These are phyloP conservation scores for Schwanniomyces sp. DNA, from an alignment of 805 yeast genomes.

Conservation along the genomic window DNA sequence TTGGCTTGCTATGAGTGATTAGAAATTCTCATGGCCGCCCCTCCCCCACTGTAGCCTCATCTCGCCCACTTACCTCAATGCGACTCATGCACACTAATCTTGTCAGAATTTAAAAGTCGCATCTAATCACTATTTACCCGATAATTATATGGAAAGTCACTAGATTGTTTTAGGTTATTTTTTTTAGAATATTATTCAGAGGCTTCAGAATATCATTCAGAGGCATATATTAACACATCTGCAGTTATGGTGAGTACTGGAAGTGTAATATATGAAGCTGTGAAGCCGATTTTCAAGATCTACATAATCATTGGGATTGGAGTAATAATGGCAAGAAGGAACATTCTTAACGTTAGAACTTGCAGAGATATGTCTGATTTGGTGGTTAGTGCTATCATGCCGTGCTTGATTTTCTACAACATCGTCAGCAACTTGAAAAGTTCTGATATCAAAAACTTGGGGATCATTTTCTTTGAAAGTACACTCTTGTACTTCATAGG, in stretches of 20 bases:
- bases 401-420: slow-evolving; percentile 74
- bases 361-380: slow-evolving; percentile 69
- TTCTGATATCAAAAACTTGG: slow-evolving; percentile 67
- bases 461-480: slow-evolving; percentile 54
- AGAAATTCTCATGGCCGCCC: too few species aligned
- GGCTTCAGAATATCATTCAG: background rate
- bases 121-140: too few species aligned
- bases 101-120: too few species aligned
- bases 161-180: too few species aligned
- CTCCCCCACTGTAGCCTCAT: too few species aligned
- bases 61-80: too few species aligned
- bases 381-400: slow-evolving; percentile 67
- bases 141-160: too few species aligned
- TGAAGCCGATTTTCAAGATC: slow-evolving; percentile 85
- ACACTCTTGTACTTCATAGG: slow-evolving; percentile 54
- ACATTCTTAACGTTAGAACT: slow-evolving; percentile 64
- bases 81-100: too few species aligned
- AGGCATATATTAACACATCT: background rate
- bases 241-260: slow-evolving; percentile 32
- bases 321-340: slow-evolving; percentile 57
- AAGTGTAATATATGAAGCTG: slow-evolving; percentile 69
- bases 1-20: too few species aligned
- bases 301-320: slow-evolving; percentile 72
- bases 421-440: slow-evolving; percentile 66
- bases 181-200: background rate